Evolutionary conservation across 768 basidiomycete species (phyloP), one percentile per base, ranked within the genome.

Genomic region (Guyanaporus albipodus): DNA sequence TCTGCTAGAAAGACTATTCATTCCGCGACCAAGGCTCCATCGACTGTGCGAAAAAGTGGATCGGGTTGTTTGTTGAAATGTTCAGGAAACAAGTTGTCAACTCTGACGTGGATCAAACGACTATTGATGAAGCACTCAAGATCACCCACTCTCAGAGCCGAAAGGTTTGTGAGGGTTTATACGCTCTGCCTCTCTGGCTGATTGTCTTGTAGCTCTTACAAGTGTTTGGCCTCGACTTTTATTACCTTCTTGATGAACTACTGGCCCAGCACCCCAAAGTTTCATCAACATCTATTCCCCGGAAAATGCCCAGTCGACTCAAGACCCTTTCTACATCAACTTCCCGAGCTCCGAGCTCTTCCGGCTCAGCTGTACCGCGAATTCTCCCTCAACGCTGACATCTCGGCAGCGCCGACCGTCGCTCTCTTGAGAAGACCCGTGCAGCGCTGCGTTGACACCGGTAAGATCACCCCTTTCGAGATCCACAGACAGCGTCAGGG

Each of bases 201-300:
- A 54, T 32, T 18, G 4, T 8, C 47, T 0, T 38, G 14, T 53
- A 91, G 87, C 78, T 95, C 12, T 73, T 97, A 6, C 85, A 91
- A 70, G 94, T 97, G 58, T 91, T 85, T 59, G 94, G 94, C 2
- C 80, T 97, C 28, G 94, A 96, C 69, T 96, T 97, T 64, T 85
- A 86, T 19, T 92, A 86, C 70, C 73, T 95, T 15, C 73, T 97
- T n/a, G 83, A 90, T 27, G 74, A 77, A n/a, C 70, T 87, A 4
- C 73, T 90, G 2, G 67, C 74, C 10, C 75, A 76, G 44, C 66
- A 73, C 18, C 77, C 80, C 2, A 77, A 76, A 56, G 60, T 70
- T 11, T 41, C 45, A 17, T 45, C 61, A 38, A 46, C 19, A 37
- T 14, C 64, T 49, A 44, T 27, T n/a, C 14, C 46, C 4, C 49